phyloP scores from a whole-genome alignment of 75 land plant genomes.

The Cunninghamia lanceolata region DNA sequence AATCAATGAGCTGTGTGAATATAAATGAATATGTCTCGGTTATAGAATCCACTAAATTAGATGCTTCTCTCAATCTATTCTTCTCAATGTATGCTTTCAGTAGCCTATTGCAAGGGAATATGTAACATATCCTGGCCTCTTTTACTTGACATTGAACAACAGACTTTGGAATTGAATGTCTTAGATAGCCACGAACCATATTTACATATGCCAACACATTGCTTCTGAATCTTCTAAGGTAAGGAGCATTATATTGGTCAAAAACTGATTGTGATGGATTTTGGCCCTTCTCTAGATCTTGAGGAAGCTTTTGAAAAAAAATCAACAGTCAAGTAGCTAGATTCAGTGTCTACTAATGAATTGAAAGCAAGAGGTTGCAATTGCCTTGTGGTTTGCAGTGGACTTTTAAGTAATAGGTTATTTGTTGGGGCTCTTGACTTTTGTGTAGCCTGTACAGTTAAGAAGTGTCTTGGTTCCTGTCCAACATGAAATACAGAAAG shows the following conservation, averaged over 20 bases:
- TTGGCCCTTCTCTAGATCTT: conserved; percentile 78
- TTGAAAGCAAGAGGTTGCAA: conserved; percentile 25
- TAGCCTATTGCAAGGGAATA: background rate
- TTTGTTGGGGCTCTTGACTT: conserved; percentile 23
- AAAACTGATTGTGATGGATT: conserved; percentile 83
- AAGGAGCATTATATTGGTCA: conserved; percentile 88
- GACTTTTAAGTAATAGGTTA: conserved; percentile 8
- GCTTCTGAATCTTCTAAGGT: conserved; percentile 78
- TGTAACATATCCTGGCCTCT: too few relatives aligned
- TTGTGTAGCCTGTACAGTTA: conserved; percentile 29
- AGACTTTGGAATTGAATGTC: conserved; percentile 83
- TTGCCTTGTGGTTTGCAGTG: conserved; percentile 4
- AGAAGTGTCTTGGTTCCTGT: conserved; percentile 28
- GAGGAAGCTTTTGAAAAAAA: conserved; percentile 93
- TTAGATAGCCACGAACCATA: conserved; percentile 63
- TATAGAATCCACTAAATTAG: background rate
- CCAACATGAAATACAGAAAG: conserved; percentile 27
- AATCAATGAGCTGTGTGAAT: conserved; percentile 1
- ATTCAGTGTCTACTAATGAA: conserved; percentile 36
- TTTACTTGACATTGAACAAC: conserved; percentile 77
- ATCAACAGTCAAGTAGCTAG: too few relatives aligned
- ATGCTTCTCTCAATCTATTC: background rate
- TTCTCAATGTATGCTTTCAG: conserved; percentile 5
- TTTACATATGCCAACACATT: conserved; percentile 67
- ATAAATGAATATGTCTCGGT: background rate